Evolutionary conservation across 1,284 basidiomycete species (phyloP).

Genomic region (Cyathus olla): DNA sequence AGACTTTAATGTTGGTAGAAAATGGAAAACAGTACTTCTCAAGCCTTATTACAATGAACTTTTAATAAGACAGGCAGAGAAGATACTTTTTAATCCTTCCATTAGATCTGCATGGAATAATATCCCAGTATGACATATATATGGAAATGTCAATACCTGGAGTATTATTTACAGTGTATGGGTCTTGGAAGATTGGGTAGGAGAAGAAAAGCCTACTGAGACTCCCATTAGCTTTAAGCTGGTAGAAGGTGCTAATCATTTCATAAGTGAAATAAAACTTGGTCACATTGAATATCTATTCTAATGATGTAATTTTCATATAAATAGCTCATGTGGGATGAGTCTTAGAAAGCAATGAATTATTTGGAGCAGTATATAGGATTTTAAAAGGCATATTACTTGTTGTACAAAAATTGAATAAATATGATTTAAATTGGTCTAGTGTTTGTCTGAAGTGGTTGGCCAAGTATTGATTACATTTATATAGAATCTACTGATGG

Average conservation of each 20-base stretch:
- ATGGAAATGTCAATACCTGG: conserved; percentile 14
- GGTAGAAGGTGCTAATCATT: not conserved
- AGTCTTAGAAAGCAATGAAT: not conserved
- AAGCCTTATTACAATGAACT: not conserved
- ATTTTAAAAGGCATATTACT: not conserved
- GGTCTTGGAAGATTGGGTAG: conserved; percentile 14
- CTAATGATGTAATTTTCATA: not conserved
- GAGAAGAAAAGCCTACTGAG: conserved; percentile 1
- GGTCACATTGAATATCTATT: too few species aligned
- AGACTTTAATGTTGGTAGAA: not conserved
- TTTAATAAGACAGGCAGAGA: not conserved
- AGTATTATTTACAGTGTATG: conserved; percentile 14
- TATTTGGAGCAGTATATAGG: not conserved
- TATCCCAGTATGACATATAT: conserved; percentile 14
- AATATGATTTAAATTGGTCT: too few species aligned
- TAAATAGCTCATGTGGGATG: not conserved
- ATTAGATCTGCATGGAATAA: conserved; percentile 9
- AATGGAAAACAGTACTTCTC: not conserved
- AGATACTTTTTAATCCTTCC: not conserved
- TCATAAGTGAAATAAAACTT: not conserved
- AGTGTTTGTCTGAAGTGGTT: too few species aligned
- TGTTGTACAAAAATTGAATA: too few species aligned
- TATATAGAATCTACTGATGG: too few species aligned
- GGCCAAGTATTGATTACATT: too few species aligned
- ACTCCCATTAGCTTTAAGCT: not conserved